These are phyloP conservation scores for Lepidium didymum DNA, from an alignment of 345 rosid genomes.

Conservation along the genomic window DNA sequence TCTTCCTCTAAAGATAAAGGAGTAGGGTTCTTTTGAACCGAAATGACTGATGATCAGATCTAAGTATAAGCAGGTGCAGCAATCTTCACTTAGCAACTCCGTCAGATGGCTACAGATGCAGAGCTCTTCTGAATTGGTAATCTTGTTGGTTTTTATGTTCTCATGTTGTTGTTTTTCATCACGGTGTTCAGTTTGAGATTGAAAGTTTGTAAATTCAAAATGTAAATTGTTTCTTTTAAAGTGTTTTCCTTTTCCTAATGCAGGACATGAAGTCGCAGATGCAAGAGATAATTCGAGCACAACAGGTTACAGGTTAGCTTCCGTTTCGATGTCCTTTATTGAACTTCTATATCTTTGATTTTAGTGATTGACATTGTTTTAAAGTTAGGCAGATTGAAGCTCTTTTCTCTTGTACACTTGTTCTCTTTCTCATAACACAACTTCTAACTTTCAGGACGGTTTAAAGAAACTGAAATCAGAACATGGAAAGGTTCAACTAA, in stretches of 20 bases:
- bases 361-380: not conserved
- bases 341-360: not conserved
- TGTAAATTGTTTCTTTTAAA: too few relatives aligned
- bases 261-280: too few relatives aligned
- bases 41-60: not conserved
- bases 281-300: conserved; percentile 80
- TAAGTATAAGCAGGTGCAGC: conserved; percentile 41
- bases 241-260: not conserved
- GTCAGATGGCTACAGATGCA: conserved; percentile 84
- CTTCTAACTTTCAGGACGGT: conserved; percentile 51
- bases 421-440: not conserved
- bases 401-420: not conserved
- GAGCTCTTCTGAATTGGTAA: conserved; percentile 60
- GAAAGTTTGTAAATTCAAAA: not conserved
- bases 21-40: not conserved
- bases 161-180: not conserved
- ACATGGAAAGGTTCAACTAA: conserved; percentile 73
- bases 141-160: not conserved
- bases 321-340: not conserved
- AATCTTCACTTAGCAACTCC: conserved; percentile 39
- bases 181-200: not conserved
- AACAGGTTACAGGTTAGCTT: conserved; percentile 70
- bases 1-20: too few relatives aligned
- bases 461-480: conserved; percentile 73
- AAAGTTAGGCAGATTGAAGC: not conserved